Percentiles rank a stretch among this genome's conserved stretches.
Evolutionary conservation across 495 filamentous ascomycete species (phyloP).

Genomic region (Penicillium salamii): DNA sequence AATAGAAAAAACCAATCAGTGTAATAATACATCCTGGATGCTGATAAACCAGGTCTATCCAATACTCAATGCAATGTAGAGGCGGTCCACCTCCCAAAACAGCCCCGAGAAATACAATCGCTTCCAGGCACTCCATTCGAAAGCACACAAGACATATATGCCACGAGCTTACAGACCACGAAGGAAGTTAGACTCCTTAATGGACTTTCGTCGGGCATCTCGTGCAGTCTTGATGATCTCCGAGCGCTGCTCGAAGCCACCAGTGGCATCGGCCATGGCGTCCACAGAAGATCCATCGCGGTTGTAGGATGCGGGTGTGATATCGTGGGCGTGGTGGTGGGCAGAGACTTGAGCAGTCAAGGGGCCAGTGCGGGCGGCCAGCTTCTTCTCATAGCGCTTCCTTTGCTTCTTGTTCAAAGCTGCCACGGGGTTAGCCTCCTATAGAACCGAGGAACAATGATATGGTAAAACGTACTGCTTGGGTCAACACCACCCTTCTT

Average conservation of each 20-base stretch:
- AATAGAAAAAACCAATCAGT: constrained; percentile 22
- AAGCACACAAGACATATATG: constrained; percentile 6
- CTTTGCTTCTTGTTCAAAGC: constrained; percentile 58
- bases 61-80: constrained; percentile 11
- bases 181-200: constrained; percentile 94
- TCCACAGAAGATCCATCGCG: constrained; percentile 26
- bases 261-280: constrained; percentile 28
- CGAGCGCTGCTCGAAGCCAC: constrained; percentile 38
- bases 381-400: constrained; percentile 58
- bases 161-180: constrained; percentile 62
- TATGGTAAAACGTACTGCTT: constrained; percentile 56
- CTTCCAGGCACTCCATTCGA: constrained; percentile 7
- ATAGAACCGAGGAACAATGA: not conserved
- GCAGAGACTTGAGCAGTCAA: constrained; percentile 74
- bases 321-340: constrained; percentile 79
- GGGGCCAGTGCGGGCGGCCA: constrained; percentile 62
- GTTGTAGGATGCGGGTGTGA: constrained; percentile 57
- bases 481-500: constrained; percentile 42
- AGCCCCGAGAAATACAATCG: constrained; percentile 11
- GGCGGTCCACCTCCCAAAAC: not conserved
- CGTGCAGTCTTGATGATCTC: constrained; percentile 58
- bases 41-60: constrained; percentile 2
- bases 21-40: constrained; percentile 30
- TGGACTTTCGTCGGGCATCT: constrained; percentile 68
- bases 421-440: constrained; percentile 15